phyloP scores from a whole-genome alignment of 306 rosid species.

The Argentina anserina region DNA sequence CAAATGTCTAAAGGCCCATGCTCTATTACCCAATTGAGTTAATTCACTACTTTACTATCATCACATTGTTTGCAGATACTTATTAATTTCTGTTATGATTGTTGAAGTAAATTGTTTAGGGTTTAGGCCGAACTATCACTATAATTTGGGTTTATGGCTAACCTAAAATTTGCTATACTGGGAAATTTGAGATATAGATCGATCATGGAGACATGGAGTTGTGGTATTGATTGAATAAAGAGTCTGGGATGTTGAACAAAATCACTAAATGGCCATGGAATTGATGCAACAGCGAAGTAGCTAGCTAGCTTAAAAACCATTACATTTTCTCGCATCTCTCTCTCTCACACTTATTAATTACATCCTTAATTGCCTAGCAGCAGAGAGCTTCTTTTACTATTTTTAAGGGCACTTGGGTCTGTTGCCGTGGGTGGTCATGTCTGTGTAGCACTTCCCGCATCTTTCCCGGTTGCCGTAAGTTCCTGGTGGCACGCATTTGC shows the following conservation, averaged over 20 bases:
- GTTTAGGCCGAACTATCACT: too few relatives aligned
- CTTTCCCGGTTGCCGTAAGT: constrained; percentile 73
- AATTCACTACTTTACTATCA: too few relatives aligned
- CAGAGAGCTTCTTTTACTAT: too few relatives aligned
- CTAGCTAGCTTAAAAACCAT: background rate
- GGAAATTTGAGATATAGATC: too few relatives aligned
- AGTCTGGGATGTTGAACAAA: background rate
- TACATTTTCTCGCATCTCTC: background rate
- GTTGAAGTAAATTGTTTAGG: too few relatives aligned
- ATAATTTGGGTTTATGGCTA: too few relatives aligned
- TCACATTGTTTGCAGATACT: too few relatives aligned
- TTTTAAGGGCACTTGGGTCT: constrained; percentile 62
- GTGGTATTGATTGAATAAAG: background rate
- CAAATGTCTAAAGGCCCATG: background rate
- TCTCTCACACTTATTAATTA: background rate
- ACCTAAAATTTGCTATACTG: too few relatives aligned
- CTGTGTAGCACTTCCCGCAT: constrained; percentile 91
- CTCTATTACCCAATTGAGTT: background rate
- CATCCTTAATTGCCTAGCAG: background rate
- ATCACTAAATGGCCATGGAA: background rate
- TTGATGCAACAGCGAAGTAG: background rate
- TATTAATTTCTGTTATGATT: too few relatives aligned
- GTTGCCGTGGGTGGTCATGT: constrained; percentile 67
- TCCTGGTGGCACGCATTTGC: constrained; percentile 95
- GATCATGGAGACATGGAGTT: too few relatives aligned